These are phyloP conservation scores for Dictyostelium discoideum DNA, from an alignment of 78 protist genomes.

Conservation along the genomic window DNA sequence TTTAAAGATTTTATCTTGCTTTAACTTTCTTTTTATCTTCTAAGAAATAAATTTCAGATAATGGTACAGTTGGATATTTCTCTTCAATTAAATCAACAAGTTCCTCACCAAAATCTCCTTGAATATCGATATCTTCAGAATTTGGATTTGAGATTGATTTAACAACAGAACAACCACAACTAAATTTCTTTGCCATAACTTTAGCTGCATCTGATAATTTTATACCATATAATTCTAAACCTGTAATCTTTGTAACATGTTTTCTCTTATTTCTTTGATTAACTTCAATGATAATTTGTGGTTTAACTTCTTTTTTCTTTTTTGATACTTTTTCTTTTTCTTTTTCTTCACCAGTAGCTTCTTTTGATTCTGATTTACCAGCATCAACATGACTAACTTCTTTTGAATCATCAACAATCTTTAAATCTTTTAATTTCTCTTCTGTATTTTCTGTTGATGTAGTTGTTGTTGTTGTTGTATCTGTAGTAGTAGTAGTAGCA, in stretches of 20 bases:
- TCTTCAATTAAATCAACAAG: conserved; percentile 58
- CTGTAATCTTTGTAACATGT: conserved; percentile 62
- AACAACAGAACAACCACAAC: conserved; percentile 82
- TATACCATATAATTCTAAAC: conserved; percentile 72
- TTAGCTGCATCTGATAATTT: conserved; percentile 74
- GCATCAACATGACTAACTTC: conserved; percentile 39
- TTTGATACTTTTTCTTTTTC: conserved; percentile 6
- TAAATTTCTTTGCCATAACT: conserved; percentile 78
- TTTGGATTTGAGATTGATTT: not conserved
- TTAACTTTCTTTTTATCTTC: conserved; percentile 51
- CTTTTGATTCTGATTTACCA: not conserved
- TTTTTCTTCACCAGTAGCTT: conserved; percentile 22
- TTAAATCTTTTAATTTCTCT: conserved; percentile 36
- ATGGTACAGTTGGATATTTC: conserved; percentile 18
- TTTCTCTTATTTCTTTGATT: conserved; percentile 73
- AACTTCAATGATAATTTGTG: conserved; percentile 50
- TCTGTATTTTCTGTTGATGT: conserved; percentile 19
- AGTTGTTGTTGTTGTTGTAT: not conserved
- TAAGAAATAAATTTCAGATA: conserved; percentile 29
- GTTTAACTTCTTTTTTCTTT: conserved; percentile 43
- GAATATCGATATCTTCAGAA: conserved; percentile 43
- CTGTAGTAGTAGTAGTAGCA: not conserved
- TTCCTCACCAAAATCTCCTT: conserved; percentile 72
- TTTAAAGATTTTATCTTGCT: conserved; percentile 58
- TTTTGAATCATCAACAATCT: conserved; percentile 73